A percentile compares a stretch with the other conserved stretches of the same genome.
Evolutionary conservation across 139 green algal genomes (phyloP).

Genomic region (Spirogloea muscicola): DNA sequence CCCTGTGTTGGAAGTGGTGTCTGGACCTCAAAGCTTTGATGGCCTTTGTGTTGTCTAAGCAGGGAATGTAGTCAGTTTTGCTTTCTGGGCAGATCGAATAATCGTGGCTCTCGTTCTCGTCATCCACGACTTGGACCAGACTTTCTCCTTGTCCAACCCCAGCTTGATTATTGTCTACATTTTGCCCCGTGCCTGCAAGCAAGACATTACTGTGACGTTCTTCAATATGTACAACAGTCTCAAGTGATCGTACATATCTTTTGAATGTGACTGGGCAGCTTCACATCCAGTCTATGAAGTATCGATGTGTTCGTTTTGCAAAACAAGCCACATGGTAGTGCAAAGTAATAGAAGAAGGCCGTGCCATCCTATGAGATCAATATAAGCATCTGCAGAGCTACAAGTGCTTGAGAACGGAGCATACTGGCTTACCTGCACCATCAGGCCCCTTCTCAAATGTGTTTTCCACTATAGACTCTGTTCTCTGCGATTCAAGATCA

Average conservation of each 20-base stretch:
- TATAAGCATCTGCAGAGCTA: background rate
- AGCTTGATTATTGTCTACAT: no score
- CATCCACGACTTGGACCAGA: no score
- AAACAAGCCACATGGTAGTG: background rate
- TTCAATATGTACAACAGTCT: background rate
- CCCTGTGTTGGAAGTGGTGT: conserved; percentile 16
- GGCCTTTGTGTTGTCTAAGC: conserved; percentile 16
- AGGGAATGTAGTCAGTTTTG: conserved; percentile 27
- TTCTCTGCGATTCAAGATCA: background rate
- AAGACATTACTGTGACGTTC: background rate
- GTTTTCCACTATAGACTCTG: background rate
- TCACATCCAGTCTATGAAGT: background rate
- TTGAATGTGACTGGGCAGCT: background rate
- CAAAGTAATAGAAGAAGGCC: background rate
- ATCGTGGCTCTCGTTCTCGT: background rate
- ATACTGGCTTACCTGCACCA: background rate
- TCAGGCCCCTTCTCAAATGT: background rate
- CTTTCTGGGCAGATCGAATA: conserved; percentile 11
- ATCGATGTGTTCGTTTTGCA: background rate
- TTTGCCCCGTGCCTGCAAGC: no score
- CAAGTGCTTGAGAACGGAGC: background rate
- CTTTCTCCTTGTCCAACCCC: background rate
- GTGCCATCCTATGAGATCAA: background rate
- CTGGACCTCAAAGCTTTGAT: background rate
- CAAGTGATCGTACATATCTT: no score